A percentile compares a stretch with the other conserved stretches of the same genome.
Conservation (phyloP, 169 alveolate genomes). For the Plasmodium berghei region DNA sequence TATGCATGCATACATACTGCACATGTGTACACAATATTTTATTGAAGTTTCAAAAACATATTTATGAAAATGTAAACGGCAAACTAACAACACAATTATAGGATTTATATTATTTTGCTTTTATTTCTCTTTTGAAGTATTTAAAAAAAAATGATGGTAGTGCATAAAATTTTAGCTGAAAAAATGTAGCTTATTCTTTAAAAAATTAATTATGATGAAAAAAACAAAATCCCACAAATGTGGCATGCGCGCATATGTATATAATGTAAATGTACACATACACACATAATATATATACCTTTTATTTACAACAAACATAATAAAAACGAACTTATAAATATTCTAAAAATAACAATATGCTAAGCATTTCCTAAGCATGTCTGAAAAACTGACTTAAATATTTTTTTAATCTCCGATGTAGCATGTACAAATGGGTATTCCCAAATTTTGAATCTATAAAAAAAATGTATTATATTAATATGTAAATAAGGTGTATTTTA, state of each 20-base stretch:
- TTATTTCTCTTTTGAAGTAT: not conserved
- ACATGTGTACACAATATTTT: not conserved
- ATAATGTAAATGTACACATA: slow-evolving; percentile 7
- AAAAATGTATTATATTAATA: slow-evolving; percentile 1
- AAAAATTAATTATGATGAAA: slow-evolving; percentile 11
- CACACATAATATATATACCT: not conserved
- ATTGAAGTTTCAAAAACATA: not conserved
- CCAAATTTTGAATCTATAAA: slow-evolving; percentile 79
- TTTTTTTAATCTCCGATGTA: slow-evolving; percentile 84
- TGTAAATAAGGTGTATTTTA: not conserved
- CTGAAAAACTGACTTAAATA: slow-evolving; percentile 83
- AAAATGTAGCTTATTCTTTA: not conserved
- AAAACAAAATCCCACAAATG: not conserved
- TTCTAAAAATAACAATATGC: slow-evolving; percentile 22
- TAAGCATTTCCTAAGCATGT: slow-evolving; percentile 78
- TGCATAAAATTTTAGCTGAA: slow-evolving; percentile 8
- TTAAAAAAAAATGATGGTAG: slow-evolving; percentile 8
- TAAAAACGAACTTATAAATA: slow-evolving; percentile 39
- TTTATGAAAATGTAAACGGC: slow-evolving; percentile 1
- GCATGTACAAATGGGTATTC: slow-evolving; percentile 82
- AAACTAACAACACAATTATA: not conserved
- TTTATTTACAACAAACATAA: slow-evolving; percentile 22
- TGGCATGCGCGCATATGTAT: slow-evolving; percentile 15
- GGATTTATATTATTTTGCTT: not conserved
- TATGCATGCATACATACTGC: slow-evolving; percentile 2